A percentile compares a stretch with the other conserved stretches of the same genome.
Conservation (phyloP, 1,139 yeast genomes). For the Arxiozyma heterogenica region DNA sequence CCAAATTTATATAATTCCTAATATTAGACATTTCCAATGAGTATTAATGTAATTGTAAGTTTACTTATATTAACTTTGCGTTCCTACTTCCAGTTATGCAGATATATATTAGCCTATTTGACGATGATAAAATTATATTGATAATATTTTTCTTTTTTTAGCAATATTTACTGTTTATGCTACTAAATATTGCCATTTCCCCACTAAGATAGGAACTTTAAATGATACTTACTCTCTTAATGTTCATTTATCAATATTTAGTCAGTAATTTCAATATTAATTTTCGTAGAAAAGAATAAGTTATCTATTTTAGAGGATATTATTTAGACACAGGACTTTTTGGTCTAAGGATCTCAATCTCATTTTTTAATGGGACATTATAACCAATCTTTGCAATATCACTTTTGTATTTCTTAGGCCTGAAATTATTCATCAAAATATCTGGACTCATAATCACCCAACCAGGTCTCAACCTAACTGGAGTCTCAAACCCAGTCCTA, state of each 20-base stretch:
- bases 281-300: no score
- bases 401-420: constrained; percentile 36
- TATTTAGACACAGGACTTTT: constrained; percentile 52
- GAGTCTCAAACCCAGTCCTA: constrained; percentile 49
- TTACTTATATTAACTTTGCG: no score
- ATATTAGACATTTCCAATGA: background rate
- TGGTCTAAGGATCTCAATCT: constrained; percentile 74
- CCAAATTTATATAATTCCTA: background rate
- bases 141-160: no score
- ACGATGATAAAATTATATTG: no score
- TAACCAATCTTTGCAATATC: constrained; percentile 38
- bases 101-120: background rate
- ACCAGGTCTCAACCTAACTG: constrained; percentile 69
- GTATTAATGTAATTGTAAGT: no score
- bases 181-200: background rate
- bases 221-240: background rate
- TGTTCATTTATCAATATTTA: no score
- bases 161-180: background rate
- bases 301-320: background rate
- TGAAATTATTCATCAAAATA: constrained; percentile 62
- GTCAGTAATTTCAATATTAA: background rate
- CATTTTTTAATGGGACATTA: constrained; percentile 56
- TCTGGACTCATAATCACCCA: constrained; percentile 92
- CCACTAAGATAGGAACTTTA: background rate
- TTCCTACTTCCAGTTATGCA: background rate